phyloP scores from a whole-genome alignment of 306 rosid genomes.

The Macrotyloma uniflorum region DNA sequence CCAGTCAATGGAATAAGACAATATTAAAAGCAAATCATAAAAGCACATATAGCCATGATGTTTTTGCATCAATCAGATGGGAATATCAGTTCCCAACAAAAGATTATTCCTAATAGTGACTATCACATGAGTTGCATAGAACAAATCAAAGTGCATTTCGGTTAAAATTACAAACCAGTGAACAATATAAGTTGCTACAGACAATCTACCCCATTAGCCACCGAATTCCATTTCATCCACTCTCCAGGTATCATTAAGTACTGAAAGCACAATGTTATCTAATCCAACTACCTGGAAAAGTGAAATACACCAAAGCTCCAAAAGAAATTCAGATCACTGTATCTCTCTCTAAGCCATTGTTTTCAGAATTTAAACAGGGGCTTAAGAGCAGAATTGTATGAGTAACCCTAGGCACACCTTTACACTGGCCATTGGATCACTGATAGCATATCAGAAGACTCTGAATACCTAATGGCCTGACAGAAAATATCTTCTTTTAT shows the following conservation, averaged over 20 bases:
- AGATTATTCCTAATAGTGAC: not conserved
- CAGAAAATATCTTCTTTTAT: conserved; percentile 4
- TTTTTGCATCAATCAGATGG: not conserved
- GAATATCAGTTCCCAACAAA: conserved; percentile 12
- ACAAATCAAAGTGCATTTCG: conserved; percentile 14
- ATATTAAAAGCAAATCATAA: not conserved
- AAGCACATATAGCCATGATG: not conserved
- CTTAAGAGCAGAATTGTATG: not conserved
- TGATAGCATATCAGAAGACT: not conserved
- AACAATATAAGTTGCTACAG: not conserved
- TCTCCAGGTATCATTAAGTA: conserved; percentile 35
- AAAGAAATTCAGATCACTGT: not conserved
- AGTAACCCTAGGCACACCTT: not conserved
- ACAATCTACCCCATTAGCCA: conserved; percentile 37
- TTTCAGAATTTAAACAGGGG: not conserved
- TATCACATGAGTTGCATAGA: conserved; percentile 32
- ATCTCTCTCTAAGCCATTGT: not conserved
- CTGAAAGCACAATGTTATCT: conserved; percentile 14
- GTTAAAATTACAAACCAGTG: conserved; percentile 27
- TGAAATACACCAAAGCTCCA: conserved; percentile 36
- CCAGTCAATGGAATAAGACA: not conserved
- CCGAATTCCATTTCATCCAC: conserved; percentile 12
- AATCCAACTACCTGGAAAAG: conserved; percentile 43
- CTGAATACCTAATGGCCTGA: conserved; percentile 3
- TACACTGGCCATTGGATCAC: not conserved